Evolutionary conservation across 371 early-diverging fungal genomes (phyloP).

Genomic region (Mucor lusitanicus): DNA sequence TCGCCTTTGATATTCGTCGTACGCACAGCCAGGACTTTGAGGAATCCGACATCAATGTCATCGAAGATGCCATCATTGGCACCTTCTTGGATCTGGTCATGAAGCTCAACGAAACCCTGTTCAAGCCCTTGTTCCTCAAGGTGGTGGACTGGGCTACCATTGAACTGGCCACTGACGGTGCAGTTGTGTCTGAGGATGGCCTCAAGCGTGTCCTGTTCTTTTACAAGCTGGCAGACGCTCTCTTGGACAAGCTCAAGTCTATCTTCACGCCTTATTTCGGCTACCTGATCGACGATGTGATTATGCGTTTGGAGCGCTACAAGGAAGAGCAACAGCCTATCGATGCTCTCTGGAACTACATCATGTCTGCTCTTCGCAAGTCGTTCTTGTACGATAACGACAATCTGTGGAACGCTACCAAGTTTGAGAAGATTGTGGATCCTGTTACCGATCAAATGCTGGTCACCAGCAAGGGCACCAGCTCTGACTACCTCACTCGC

Average conservation of each 20-base stretch:
- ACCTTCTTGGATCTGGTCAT: conserved; percentile 82
- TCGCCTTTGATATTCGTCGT: conserved; percentile 71
- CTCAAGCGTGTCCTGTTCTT: conserved; percentile 74
- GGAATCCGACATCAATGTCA: conserved; percentile 43
- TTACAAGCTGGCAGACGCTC: conserved; percentile 72
- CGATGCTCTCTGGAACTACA: conserved; percentile 60
- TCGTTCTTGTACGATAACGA: conserved; percentile 74
- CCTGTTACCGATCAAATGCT: conserved; percentile 77
- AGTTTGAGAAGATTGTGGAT: conserved; percentile 71
- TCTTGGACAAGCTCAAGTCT: conserved; percentile 80
- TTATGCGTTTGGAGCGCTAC: conserved; percentile 59
- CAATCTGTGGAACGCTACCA: conserved; percentile 72
- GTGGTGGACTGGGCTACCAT: conserved; percentile 88
- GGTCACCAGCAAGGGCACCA: conserved; percentile 49
- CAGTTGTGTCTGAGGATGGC: conserved; percentile 37
- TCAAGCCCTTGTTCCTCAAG: conserved; percentile 92
- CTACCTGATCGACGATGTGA: conserved; percentile 75
- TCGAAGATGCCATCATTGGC: conserved; percentile 71
- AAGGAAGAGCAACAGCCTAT: conserved; percentile 41
- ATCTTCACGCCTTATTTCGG: conserved; percentile 86
- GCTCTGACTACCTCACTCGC: conserved; percentile 50
- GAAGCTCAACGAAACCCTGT: conserved; percentile 91
- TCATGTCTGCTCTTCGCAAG: conserved; percentile 65
- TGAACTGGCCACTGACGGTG: conserved; percentile 45
- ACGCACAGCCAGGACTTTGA: conserved; percentile 30